phyloP scores from a whole-genome alignment of 2,329 filamentous ascomycete genomes.

The Thelonectria blattea region DNA sequence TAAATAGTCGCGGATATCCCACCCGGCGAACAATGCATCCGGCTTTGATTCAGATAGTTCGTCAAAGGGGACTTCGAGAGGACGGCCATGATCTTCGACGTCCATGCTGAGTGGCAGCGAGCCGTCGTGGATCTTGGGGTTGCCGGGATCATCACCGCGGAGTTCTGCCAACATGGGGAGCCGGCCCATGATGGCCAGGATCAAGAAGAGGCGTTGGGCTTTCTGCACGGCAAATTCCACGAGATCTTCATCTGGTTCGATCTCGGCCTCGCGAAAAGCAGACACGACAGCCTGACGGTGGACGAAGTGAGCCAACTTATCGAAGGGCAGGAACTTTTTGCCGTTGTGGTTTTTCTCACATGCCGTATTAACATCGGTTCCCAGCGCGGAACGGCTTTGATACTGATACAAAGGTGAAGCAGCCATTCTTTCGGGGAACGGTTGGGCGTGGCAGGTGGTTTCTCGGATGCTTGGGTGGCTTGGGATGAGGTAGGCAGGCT shows the following conservation, averaged over 20 bases:
- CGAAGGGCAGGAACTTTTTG: not conserved
- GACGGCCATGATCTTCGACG: not conserved
- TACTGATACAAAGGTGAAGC: not conserved
- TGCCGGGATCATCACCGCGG: not conserved
- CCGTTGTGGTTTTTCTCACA: not conserved
- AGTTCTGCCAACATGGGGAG: not conserved
- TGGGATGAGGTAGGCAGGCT: not conserved
- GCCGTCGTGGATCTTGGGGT: not conserved
- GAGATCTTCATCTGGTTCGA: not conserved
- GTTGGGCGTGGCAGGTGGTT: not conserved
- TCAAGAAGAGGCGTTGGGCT: not conserved
- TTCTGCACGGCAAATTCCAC: not conserved
- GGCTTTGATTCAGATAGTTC: too few species aligned
- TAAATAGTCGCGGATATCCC: too few species aligned
- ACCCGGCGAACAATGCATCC: too few species aligned
- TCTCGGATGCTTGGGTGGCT: not conserved
- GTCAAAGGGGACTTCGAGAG: not conserved
- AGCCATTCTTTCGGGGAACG: not conserved
- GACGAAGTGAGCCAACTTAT: not conserved
- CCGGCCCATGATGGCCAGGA: not conserved
- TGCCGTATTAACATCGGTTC: not conserved
- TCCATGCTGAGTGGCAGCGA: not conserved
- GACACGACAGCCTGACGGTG: not conserved
- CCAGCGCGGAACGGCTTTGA: not conserved
- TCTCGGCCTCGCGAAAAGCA: not conserved